phyloP scores from a whole-genome alignment of 1,284 basidiomycete species.

The Chondrostereum purpureum region DNA sequence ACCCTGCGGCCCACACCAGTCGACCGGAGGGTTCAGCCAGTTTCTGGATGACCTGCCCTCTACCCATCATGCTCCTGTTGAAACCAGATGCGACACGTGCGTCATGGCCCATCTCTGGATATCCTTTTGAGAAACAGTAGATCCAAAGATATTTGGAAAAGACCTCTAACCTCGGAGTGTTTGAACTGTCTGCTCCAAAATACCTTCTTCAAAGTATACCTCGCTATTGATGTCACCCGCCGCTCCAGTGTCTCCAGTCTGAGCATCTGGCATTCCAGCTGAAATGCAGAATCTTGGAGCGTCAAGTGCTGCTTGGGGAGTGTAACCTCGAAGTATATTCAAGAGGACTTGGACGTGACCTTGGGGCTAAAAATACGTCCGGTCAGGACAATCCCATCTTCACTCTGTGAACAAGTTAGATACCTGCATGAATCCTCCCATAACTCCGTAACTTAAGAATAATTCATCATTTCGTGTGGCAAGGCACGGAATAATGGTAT shows the following conservation, averaged over 20 bases:
- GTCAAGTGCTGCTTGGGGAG: slow-evolving; percentile 81
- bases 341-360: slow-evolving; percentile 93
- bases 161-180: slow-evolving; percentile 50
- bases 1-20: slow-evolving; percentile 83
- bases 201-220: slow-evolving; percentile 85
- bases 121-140: neutral
- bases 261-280: slow-evolving; percentile 67
- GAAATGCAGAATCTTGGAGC: slow-evolving; percentile 96
- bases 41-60: slow-evolving; percentile 89
- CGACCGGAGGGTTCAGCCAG: slow-evolving; percentile 57
- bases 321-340: slow-evolving; percentile 83
- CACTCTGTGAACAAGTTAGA: slow-evolving; percentile 8
- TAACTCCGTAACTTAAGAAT: slow-evolving; percentile 86
- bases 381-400: neutral
- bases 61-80: slow-evolving; percentile 71
- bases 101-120: slow-evolving; percentile 80
- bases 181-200: slow-evolving; percentile 53
- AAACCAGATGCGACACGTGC: slow-evolving; percentile 60
- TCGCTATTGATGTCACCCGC: slow-evolving; percentile 73
- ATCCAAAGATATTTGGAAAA: slow-evolving; percentile 1
- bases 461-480: slow-evolving; percentile 78
- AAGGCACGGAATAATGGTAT: slow-evolving; percentile 94
- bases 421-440: slow-evolving; percentile 94
- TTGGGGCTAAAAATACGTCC: slow-evolving; percentile 53
- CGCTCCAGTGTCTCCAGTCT: slow-evolving; percentile 36